These are phyloP conservation scores for Aspergillus indologenus DNA, from an alignment of 495 filamentous ascomycete genomes.

Conservation along the genomic window DNA sequence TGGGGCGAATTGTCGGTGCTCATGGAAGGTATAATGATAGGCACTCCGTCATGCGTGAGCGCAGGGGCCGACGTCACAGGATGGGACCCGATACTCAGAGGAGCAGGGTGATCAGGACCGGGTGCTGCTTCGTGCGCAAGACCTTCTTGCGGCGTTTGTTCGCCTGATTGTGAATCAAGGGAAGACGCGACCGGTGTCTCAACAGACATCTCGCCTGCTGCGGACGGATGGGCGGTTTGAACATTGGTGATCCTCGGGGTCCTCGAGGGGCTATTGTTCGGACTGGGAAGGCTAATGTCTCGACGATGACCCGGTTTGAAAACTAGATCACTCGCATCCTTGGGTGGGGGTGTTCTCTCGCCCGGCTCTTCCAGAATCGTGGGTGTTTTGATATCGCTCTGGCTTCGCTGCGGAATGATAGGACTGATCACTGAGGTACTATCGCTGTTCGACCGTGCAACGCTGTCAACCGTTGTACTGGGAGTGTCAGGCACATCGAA, in stretches of 20 bases:
- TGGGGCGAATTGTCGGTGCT: constrained; percentile 56
- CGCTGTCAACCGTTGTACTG: constrained; percentile 44
- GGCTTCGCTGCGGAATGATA: constrained; percentile 54
- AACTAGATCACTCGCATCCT: constrained; percentile 21
- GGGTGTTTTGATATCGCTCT: constrained; percentile 47
- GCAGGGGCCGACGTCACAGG: constrained; percentile 11
- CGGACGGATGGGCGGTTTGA: constrained; percentile 33
- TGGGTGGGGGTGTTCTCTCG: constrained; percentile 32
- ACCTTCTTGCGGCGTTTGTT: constrained; percentile 5
- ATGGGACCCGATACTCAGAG: constrained; percentile 33
- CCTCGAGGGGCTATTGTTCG: constrained; percentile 60
- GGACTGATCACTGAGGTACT: constrained; percentile 66
- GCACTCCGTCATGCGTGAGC: constrained; percentile 24
- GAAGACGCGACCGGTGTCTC: constrained; percentile 23
- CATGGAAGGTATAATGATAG: constrained; percentile 51
- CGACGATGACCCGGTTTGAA: constrained; percentile 59
- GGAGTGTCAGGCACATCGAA: constrained; percentile 66
- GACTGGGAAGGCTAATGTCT: constrained; percentile 59
- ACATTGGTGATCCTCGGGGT: constrained; percentile 50
- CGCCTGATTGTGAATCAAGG: constrained; percentile 7
- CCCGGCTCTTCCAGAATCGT: constrained; percentile 56
- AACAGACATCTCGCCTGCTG: constrained; percentile 45
- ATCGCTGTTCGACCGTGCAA: constrained; percentile 60
- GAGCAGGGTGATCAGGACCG: constrained; percentile 41
- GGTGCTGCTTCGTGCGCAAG: constrained; percentile 24